A percentile compares a stretch with the other conserved stretches of the same genome.
These are phyloP conservation scores for Neocatenulostroma microsporum DNA, from an alignment of 2,329 filamentous ascomycete genomes.

Conservation along the genomic window DNA sequence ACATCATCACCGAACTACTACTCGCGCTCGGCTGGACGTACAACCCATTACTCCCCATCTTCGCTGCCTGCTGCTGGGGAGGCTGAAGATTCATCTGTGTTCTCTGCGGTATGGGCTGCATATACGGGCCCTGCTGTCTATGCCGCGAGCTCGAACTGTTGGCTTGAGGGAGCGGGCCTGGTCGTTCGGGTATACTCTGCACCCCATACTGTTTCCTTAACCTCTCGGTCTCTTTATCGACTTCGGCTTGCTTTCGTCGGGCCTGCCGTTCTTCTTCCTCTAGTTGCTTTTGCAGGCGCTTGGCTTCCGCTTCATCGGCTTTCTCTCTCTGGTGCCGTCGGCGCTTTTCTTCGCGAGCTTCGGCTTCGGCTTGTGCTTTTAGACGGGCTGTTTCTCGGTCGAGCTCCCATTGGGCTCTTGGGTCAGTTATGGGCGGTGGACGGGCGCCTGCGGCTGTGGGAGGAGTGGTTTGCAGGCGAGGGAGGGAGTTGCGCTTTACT, in stretches of 20 bases:
- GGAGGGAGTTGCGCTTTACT: slow-evolving; percentile 20
- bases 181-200: slow-evolving; percentile 20
- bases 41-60: slow-evolving; percentile 19
- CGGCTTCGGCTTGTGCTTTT: slow-evolving; percentile 35
- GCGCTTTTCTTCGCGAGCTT: slow-evolving; percentile 40
- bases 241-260: slow-evolving; percentile 41
- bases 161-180: slow-evolving; percentile 5
- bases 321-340: slow-evolving; percentile 50
- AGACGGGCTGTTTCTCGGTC: slow-evolving; percentile 44
- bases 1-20: slow-evolving; percentile 26
- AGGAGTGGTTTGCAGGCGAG: slow-evolving; percentile 21
- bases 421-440: slow-evolving; percentile 39
- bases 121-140: slow-evolving; percentile 10
- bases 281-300: slow-evolving; percentile 48
- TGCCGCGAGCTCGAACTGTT: slow-evolving; percentile 9
- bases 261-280: slow-evolving; percentile 55
- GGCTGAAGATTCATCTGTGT: slow-evolving; percentile 12
- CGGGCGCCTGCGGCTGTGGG: slow-evolving; percentile 10
- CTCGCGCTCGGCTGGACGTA: slow-evolving; percentile 26
- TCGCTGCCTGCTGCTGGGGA: slow-evolving; percentile 11
- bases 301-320: slow-evolving; percentile 50
- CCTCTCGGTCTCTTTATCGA: slow-evolving; percentile 68
- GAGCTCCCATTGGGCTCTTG: slow-evolving; percentile 46
- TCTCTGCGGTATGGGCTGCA: slow-evolving; percentile 19
- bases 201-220: slow-evolving; percentile 61